Evolutionary conservation across 179 eudicot species (phyloP).

Genomic region (Spinacia oleracea): DNA sequence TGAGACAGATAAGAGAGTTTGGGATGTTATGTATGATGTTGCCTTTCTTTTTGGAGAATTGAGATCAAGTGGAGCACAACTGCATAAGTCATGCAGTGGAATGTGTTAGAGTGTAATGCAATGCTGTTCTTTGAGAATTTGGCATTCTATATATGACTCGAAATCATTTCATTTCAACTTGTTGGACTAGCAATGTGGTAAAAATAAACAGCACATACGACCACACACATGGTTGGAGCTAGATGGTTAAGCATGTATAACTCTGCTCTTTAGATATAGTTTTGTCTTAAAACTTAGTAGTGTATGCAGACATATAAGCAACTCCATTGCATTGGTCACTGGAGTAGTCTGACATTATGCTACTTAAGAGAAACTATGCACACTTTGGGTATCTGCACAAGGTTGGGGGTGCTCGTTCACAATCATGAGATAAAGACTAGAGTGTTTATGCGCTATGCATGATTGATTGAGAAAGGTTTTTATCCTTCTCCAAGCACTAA

Average conservation of each 20-base stretch:
- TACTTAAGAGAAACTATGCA: conserved; percentile 2
- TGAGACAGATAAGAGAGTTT: not conserved
- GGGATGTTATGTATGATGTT: not conserved
- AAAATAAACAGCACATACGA: not conserved
- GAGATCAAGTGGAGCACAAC: not conserved
- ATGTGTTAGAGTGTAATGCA: not conserved
- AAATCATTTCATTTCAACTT: not conserved
- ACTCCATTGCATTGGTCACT: not conserved
- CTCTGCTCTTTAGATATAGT: not conserved
- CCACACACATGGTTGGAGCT: not conserved
- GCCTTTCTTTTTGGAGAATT: not conserved
- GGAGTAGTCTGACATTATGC: not conserved
- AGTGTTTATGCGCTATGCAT: not conserved
- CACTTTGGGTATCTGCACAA: not conserved
- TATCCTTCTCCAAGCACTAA: not conserved
- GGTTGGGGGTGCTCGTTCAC: not conserved
- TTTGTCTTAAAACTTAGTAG: not conserved
- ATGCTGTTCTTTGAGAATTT: not conserved
- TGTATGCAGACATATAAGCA: not conserved
- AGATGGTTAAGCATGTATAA: not conserved
- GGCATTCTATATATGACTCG: not conserved
- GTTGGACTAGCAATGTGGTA: not conserved
- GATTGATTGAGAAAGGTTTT: not conserved
- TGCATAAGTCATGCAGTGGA: no score
- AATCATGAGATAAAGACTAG: not conserved